phyloP scores from a whole-genome alignment of 75 land plant genomes.

The Selaginella moellendorffii region DNA sequence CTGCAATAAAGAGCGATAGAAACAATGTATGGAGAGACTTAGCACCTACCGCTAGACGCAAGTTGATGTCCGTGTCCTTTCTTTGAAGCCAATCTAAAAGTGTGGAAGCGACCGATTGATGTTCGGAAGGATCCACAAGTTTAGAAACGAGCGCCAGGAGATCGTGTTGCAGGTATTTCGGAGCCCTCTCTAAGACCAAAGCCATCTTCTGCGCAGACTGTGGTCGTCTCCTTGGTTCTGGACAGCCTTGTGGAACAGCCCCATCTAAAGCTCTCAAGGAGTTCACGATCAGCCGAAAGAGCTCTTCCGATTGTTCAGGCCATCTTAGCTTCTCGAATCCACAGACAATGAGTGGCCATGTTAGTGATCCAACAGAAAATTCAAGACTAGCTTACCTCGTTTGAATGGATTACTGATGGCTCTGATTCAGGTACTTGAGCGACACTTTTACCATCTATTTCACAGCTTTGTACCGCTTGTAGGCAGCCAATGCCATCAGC shows the following conservation, averaged over 20 bases:
- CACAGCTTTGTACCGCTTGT: not conserved
- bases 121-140: slow-evolving; percentile 80
- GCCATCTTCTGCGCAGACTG: slow-evolving; percentile 84
- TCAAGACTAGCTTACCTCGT: too few species aligned
- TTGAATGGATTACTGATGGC: not conserved
- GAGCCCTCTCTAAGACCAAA: slow-evolving; percentile 75
- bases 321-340: slow-evolving; percentile 50
- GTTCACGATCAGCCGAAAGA: slow-evolving; percentile 79
- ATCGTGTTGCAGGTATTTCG: slow-evolving; percentile 72
- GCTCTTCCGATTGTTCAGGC: slow-evolving; percentile 97
- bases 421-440: not conserved
- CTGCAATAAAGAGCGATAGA: slow-evolving; percentile 28
- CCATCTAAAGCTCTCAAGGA: slow-evolving; percentile 85
- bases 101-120: slow-evolving; percentile 62
- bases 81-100: slow-evolving; percentile 67
- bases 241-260: slow-evolving; percentile 89
- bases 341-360: not conserved
- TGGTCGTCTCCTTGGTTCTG: slow-evolving; percentile 69
- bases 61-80: slow-evolving; percentile 63
- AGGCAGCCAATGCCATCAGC: not conserved
- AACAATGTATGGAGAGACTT: not conserved
- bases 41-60: slow-evolving; percentile 22
- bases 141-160: slow-evolving; percentile 80
- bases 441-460: not conserved
- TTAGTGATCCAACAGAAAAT: not conserved